Base-by-base conservation (phyloP, 371 early-diverging fungal species). In the Conidiobolus incongruus region DNA sequence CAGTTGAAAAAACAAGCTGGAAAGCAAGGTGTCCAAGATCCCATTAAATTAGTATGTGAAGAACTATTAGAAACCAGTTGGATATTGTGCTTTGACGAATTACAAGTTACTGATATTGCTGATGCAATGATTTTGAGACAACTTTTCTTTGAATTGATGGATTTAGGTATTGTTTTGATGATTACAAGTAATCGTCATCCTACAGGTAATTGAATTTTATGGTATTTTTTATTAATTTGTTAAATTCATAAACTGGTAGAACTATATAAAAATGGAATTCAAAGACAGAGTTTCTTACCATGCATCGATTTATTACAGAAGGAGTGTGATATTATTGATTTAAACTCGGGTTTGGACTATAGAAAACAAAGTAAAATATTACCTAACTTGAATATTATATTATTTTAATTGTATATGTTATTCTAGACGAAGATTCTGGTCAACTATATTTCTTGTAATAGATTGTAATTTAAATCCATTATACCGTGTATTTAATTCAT, bases 131-230 rank as follows among this genome's bases (percentile, higher is more conserved):
- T 95, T 35, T 50, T 92, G 33, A 67, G 89, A 12, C 72, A 80
- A 11, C 59, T 95, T 16, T 72, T 89, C 50, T 63, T 68, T 2
- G 82, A 81, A 45, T 57, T 93, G 22, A 81, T 88, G 43, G 52
- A 62, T 12, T 66, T 77, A n/a, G 90, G 90, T n/a, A 80, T 89
- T 2, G 80, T 91, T 1, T 50, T 93, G 10, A 76, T 95, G 10
- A 78, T 82, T 4, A 95, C 94, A 0, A 83, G 84, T 10, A 95
- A 95, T 53, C 61, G 96, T n/a, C 88, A 75, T 35, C 96, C 93
- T 1, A 81, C 82, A 20, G 79, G 65, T 63, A 42, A 17, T 26
- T 38, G 2, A 16, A 8, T 17, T n/a, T n/a, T n/a, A n/a, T n/a
- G n/a, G n/a, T 4, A 36, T 45, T 7, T n/a, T 12, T 36, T 31